phyloP scores from a whole-genome alignment of 2,329 filamentous ascomycete species.

The Fusarium avenaceum region DNA sequence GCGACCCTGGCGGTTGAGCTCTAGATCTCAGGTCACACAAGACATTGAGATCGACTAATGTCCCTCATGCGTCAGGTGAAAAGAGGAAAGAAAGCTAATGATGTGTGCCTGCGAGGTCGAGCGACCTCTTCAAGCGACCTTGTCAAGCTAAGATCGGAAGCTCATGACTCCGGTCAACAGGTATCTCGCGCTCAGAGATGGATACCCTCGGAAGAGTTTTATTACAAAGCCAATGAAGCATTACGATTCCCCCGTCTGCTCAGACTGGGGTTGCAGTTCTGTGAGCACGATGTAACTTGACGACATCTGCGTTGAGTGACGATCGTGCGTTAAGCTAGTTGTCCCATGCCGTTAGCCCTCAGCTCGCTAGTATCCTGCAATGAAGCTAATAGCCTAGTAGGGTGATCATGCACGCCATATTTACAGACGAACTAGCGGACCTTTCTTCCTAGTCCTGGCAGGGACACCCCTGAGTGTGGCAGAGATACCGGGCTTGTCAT shows the following conservation, averaged over 20 bases:
- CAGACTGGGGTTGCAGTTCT: conserved; percentile 21
- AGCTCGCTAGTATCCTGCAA: conserved; percentile 2
- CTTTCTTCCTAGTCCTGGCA: conserved; percentile 5
- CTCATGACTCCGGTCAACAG: neutral
- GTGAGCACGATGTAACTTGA: conserved; percentile 25
- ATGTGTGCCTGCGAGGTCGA: conserved; percentile 1
- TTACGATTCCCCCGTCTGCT: neutral
- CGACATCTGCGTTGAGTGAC: conserved; percentile 8
- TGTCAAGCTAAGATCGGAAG: neutral
- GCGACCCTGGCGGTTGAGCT: conserved; percentile 5
- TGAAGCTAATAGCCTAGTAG: neutral
- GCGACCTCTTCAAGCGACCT: neutral
- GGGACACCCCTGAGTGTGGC: conserved; percentile 23
- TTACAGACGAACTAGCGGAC: conserved; percentile 19
- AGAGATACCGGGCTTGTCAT: neutral
- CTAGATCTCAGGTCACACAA: conserved; percentile 1
- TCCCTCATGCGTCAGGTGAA: neutral
- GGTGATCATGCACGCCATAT: conserved; percentile 37
- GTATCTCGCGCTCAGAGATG: conserved; percentile 11
- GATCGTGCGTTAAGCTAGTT: conserved; percentile 31
- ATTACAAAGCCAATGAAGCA: conserved; percentile 1
- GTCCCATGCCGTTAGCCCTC: neutral
- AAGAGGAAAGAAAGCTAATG: conserved; percentile 32
- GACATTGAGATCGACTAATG: neutral
- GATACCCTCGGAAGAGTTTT: neutral